Conservation (phyloP, 257 asterid genomes). For the Solanum dulcamara region DNA sequence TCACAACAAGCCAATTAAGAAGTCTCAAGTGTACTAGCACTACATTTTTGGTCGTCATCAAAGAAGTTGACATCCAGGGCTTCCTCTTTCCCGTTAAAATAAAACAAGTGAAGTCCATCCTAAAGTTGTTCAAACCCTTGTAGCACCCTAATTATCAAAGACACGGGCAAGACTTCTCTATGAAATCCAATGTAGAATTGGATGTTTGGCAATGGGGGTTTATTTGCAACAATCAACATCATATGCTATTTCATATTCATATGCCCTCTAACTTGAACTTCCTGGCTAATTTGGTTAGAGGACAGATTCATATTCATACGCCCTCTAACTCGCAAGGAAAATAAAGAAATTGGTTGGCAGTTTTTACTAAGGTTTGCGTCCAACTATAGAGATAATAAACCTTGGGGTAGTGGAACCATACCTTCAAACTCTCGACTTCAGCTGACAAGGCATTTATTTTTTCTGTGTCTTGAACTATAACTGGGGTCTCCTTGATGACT, state of each 20-base stretch:
- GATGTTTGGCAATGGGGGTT: not conserved
- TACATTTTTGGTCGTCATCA: not conserved
- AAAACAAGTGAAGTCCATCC: not conserved
- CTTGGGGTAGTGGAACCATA: slow-evolving; percentile 10
- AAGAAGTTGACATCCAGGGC: not conserved
- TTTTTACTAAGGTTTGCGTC: not conserved
- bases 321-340: not conserved
- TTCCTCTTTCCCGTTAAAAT: not conserved
- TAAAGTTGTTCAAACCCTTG: not conserved
- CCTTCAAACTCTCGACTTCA: slow-evolving; percentile 77
- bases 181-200: not conserved
- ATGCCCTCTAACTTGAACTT: not conserved
- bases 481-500: slow-evolving; percentile 93
- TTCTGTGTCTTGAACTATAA: slow-evolving; percentile 78
- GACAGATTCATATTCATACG: not conserved
- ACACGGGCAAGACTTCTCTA: not conserved
- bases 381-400: not conserved
- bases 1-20: not conserved
- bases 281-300: not conserved
- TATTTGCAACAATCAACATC: not conserved
- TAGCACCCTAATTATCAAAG: not conserved
- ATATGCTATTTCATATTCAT: not conserved
- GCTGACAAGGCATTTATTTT: slow-evolving; percentile 75
- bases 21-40: not conserved
- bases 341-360: not conserved